phyloP scores from a whole-genome alignment of 306 rosid genomes.

The Cicer pinnatifidum region DNA sequence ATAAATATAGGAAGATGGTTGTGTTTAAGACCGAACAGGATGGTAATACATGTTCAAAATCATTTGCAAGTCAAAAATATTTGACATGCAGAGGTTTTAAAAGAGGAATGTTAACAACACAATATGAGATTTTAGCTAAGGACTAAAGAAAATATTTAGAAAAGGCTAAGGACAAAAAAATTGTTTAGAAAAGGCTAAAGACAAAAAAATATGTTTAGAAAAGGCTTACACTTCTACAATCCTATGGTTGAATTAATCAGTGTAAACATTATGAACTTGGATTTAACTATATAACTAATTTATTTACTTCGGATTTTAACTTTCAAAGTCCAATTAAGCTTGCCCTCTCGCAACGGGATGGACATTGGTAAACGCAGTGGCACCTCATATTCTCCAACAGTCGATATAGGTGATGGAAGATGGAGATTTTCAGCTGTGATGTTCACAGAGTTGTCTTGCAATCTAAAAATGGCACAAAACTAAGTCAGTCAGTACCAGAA shows the following conservation, averaged over 20 bases:
- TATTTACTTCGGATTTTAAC: slow-evolving; percentile 75
- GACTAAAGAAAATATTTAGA: no score
- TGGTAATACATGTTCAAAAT: slow-evolving; percentile 5
- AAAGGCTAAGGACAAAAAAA: no score
- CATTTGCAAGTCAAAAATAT: not conserved
- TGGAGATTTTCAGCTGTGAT: slow-evolving; percentile 53
- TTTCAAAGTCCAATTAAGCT: slow-evolving; percentile 71
- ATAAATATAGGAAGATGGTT: not conserved
- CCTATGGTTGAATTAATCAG: slow-evolving; percentile 30
- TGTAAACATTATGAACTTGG: slow-evolving; percentile 28
- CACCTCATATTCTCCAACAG: slow-evolving; percentile 81
- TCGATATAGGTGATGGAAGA: slow-evolving; percentile 62
- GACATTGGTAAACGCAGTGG: slow-evolving; percentile 83
- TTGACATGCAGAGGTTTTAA: no score
- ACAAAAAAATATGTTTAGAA: not conserved
- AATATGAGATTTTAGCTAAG: not conserved
- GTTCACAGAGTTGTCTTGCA: slow-evolving; percentile 77
- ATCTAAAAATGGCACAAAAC: slow-evolving; percentile 55
- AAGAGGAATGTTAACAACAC: no score
- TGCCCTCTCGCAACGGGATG: slow-evolving; percentile 80
- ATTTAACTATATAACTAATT: slow-evolving; percentile 17
- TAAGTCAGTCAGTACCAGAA: slow-evolving; percentile 26
- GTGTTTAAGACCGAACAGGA: not conserved
- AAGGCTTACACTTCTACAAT: not conserved
- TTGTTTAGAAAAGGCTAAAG: no score